Percentiles rank a stretch among this genome's conserved stretches.
Evolutionary conservation across 2,329 filamentous ascomycete species (phyloP).

Genomic region (Aspergillus viridinutans): DNA sequence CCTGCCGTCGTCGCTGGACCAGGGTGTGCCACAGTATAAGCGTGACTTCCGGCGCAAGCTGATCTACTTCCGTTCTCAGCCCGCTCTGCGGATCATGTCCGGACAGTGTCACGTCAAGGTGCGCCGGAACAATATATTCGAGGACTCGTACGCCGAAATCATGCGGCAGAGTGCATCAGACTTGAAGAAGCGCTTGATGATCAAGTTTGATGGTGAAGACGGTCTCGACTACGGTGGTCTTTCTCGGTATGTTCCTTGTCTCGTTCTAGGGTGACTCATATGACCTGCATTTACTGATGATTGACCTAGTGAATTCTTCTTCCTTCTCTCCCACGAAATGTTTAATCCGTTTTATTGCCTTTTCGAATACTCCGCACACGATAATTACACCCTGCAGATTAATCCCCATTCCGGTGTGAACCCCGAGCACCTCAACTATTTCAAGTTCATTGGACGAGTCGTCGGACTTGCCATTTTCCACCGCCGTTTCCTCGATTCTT

Average conservation of each 20-base stretch:
- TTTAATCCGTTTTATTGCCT: slow-evolving; percentile 99
- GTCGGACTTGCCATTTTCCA: slow-evolving; percentile 98
- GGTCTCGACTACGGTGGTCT: slow-evolving; percentile 96
- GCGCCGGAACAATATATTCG: slow-evolving; percentile 92
- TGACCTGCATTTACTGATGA: slow-evolving; percentile 20
- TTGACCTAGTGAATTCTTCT: slow-evolving; percentile 82
- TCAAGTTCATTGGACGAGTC: slow-evolving; percentile 98
- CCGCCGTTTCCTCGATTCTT: slow-evolving; percentile 92
- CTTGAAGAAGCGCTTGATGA: slow-evolving; percentile 97
- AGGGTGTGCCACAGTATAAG: slow-evolving; percentile 99
- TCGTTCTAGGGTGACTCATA: not conserved
- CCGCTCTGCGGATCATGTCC: slow-evolving; percentile 88
- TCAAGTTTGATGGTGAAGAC: slow-evolving; percentile 98
- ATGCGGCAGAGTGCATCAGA: slow-evolving; percentile 94
- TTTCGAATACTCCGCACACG: slow-evolving; percentile 98
- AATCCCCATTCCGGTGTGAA: slow-evolving; percentile 99
- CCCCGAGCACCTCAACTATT: slow-evolving; percentile 98
- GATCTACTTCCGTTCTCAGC: slow-evolving; percentile 98
- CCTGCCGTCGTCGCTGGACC: slow-evolving; percentile 89
- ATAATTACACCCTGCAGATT: slow-evolving; percentile 99
- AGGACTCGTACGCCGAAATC: slow-evolving; percentile 98
- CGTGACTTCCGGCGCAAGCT: slow-evolving; percentile 96
- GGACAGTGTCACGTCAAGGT: slow-evolving; percentile 99
- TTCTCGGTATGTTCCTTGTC: slow-evolving; percentile 56
- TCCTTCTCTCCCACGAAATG: slow-evolving; percentile 98